A percentile compares a stretch with the other conserved stretches of the same genome.
phyloP scores from a whole-genome alignment of 2,329 filamentous ascomycete genomes.

The Trichophyton benhamiae region DNA sequence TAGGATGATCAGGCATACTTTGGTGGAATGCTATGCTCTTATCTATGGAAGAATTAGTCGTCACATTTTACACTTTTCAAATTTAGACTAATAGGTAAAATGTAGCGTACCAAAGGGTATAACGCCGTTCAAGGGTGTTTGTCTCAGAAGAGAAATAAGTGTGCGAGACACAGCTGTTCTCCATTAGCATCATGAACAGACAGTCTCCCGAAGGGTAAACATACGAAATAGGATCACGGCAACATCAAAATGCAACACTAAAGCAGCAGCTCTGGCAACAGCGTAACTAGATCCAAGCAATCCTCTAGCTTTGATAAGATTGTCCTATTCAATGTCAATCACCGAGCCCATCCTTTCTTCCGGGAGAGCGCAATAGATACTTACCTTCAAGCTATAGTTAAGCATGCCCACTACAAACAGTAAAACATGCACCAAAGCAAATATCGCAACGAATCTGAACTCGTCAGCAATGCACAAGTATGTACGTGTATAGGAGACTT shows the following conservation, averaged over 20 bases:
- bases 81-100: too few relatives aligned
- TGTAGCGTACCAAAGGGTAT: conserved; percentile 51
- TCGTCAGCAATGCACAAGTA: conserved; percentile 28
- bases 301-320: conserved; percentile 50
- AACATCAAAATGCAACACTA: conserved; percentile 71
- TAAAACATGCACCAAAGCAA: conserved; percentile 59
- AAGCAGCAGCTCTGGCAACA: conserved; percentile 61
- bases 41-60: conserved; percentile 34
- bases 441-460: conserved; percentile 60
- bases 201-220: background rate
- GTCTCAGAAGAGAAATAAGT: conserved; percentile 65
- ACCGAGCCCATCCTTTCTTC: background rate
- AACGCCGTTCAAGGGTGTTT: conserved; percentile 73
- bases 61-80: background rate
- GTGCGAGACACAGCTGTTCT: conserved; percentile 59
- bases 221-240: conserved; percentile 58
- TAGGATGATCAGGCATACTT: conserved; percentile 22
- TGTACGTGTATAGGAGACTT: conserved; percentile 27
- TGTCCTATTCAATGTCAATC: conserved; percentile 39
- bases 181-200: conserved; percentile 2
- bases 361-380: background rate
- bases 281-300: conserved; percentile 65
- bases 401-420: conserved; percentile 71
- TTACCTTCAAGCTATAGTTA: conserved; percentile 60
- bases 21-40: conserved; percentile 87